These are phyloP conservation scores for Lecanicillium sp. DNA, from an alignment of 2,329 filamentous ascomycete species.

Conservation along the genomic window DNA sequence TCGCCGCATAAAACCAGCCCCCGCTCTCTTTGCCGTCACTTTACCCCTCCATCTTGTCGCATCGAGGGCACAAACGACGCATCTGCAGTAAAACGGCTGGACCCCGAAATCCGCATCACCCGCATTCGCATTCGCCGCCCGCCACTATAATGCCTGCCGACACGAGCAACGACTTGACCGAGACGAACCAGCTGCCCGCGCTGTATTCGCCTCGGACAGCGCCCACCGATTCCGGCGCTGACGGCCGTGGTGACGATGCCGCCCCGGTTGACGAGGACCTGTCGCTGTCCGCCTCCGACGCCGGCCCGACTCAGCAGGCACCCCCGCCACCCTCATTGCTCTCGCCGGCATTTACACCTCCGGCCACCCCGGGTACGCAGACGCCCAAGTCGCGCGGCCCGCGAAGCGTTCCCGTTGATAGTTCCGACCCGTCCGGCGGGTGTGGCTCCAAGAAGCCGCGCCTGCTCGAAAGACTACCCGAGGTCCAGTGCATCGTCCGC, in stretches of 20 bases:
- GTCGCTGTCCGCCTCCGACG: slow-evolving; percentile 26
- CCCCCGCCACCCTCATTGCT: slow-evolving; percentile 63
- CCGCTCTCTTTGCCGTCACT: no score
- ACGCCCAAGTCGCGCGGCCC: slow-evolving; percentile 43
- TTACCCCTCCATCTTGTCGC: no score
- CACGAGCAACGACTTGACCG: slow-evolving; percentile 14
- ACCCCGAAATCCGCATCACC: no score
- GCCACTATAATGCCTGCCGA: slow-evolving; percentile 9
- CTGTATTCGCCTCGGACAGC: slow-evolving; percentile 33
- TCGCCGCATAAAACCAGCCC: no score
- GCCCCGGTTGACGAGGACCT: slow-evolving; percentile 29
- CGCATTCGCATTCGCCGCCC: no score
- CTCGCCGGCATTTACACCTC: slow-evolving; percentile 78
- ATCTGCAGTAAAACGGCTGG: no score
- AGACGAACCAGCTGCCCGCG: slow-evolving; percentile 27
- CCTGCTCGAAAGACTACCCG: slow-evolving; percentile 67
- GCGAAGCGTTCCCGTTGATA: slow-evolving; percentile 55
- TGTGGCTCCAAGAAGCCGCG: slow-evolving; percentile 61
- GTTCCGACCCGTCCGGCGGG: slow-evolving; percentile 49
- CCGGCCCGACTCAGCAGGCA: slow-evolving; percentile 13
- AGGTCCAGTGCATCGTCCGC: slow-evolving; percentile 89
- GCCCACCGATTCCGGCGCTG: slow-evolving; percentile 16
- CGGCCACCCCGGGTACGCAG: slow-evolving; percentile 54
- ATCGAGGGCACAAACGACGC: no score
- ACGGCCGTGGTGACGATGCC: background rate